Evolutionary conservation across 495 filamentous ascomycete genomes (phyloP).

Genomic region (Bombardia bombarda): DNA sequence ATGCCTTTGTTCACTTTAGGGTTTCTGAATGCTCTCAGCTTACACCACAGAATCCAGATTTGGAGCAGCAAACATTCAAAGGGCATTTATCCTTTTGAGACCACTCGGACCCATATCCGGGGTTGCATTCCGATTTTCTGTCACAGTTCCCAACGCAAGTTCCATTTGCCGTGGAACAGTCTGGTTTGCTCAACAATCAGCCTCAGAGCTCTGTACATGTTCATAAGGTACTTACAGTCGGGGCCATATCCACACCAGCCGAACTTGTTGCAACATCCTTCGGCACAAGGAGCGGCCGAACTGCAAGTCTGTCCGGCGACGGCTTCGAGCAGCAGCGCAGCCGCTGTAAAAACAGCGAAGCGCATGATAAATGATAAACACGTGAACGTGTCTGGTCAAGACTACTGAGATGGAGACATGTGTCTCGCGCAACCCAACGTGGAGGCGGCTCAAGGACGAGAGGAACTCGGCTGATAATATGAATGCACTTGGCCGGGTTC

Average conservation of each 20-base stretch:
- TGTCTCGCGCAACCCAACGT: no score
- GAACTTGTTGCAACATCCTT: background rate
- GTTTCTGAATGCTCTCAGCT: background rate
- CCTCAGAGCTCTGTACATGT: background rate
- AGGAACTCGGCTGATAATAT: no score
- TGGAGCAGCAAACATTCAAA: constrained; percentile 10
- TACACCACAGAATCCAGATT: constrained; percentile 8
- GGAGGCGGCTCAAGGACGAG: no score
- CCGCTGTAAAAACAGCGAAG: background rate
- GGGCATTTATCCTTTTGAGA: constrained; percentile 25
- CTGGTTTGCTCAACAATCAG: background rate
- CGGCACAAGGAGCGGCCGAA: background rate
- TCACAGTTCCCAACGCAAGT: constrained; percentile 5
- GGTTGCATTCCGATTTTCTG: constrained; percentile 2
- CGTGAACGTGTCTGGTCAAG: no score
- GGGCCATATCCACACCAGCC: background rate
- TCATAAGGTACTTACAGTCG: background rate
- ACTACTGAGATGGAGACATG: no score
- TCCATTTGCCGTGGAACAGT: background rate
- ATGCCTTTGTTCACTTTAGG: background rate
- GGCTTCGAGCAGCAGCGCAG: background rate
- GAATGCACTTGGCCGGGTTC: no score
- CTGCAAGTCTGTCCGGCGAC: background rate
- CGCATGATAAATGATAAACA: background rate
- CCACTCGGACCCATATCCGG: background rate